These are phyloP conservation scores for Eragrostis curvula DNA, from an alignment of 176 grass and related monocot species.

Conservation along the genomic window DNA sequence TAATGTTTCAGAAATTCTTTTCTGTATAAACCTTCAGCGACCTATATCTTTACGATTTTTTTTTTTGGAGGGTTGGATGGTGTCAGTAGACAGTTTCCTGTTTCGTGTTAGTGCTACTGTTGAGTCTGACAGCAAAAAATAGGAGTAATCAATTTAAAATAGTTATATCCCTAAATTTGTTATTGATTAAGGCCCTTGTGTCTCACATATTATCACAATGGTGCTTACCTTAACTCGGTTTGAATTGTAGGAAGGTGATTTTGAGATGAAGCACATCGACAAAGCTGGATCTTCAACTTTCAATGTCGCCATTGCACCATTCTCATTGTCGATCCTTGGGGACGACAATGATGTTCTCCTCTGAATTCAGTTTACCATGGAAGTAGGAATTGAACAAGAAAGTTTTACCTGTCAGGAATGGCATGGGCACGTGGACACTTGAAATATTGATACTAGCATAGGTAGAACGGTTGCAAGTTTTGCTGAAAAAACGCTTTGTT, in stretches of 20 bases:
- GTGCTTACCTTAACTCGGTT: background rate
- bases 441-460: constrained; percentile 16
- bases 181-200: background rate
- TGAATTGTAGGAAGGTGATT: constrained; percentile 74
- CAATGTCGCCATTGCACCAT: constrained; percentile 68
- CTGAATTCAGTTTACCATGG: background rate
- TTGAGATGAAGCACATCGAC: constrained; percentile 83
- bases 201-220: background rate
- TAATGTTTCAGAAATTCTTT: constrained; percentile 30
- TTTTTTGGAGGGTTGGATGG: background rate
- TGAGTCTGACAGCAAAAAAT: background rate
- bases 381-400: constrained; percentile 15
- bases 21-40: background rate
- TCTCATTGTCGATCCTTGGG: constrained; percentile 75
- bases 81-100: background rate
- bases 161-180: background rate
- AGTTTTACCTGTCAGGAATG: background rate
- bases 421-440: background rate
- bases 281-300: constrained; percentile 66
- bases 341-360: constrained; percentile 53
- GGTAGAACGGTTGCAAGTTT: constrained; percentile 3
- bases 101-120: background rate
- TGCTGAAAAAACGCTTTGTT: background rate
- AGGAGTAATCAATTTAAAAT: background rate
- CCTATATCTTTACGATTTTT: background rate